phyloP scores from a whole-genome alignment of 352 stramenopile genomes.

The Phytopythium cucurbitacearum region DNA sequence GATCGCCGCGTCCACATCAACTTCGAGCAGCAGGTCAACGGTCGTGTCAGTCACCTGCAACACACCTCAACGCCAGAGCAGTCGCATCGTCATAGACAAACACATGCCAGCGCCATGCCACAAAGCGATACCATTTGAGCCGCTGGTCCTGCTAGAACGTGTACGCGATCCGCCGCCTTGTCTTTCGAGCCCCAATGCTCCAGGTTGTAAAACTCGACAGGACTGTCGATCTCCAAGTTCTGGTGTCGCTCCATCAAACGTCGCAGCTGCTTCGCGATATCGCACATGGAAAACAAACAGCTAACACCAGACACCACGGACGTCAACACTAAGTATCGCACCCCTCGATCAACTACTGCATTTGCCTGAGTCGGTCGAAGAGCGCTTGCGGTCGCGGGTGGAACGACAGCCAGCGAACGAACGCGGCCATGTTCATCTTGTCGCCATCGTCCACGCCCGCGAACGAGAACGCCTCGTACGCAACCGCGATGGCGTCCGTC shows the following conservation, averaged over 20 bases:
- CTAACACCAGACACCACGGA: constrained; percentile 9
- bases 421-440: constrained; percentile 68
- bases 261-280: constrained; percentile 27
- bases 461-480: constrained; percentile 67
- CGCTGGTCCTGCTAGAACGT: constrained; percentile 37
- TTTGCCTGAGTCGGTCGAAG: constrained; percentile 47
- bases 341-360: not conserved
- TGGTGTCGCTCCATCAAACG: constrained; percentile 16
- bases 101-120: no score
- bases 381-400: constrained; percentile 51
- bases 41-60: constrained; percentile 15
- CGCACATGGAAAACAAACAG: constrained; percentile 41
- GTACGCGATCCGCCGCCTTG: constrained; percentile 11
- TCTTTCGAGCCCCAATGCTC: constrained; percentile 20
- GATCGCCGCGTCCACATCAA: constrained; percentile 17
- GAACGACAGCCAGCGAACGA: constrained; percentile 64
- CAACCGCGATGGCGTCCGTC: constrained; percentile 47
- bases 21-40: constrained; percentile 35
- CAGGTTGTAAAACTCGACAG: constrained; percentile 27
- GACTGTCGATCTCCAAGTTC: constrained; percentile 4
- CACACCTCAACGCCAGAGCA: not conserved
- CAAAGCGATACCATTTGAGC: constrained; percentile 2
- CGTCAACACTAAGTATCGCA: constrained; percentile 1
- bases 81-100: no score
- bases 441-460: constrained; percentile 49